Evolutionary conservation across 169 alveolate genomes (phyloP).

Genomic region (Eimeria tenella): DNA sequence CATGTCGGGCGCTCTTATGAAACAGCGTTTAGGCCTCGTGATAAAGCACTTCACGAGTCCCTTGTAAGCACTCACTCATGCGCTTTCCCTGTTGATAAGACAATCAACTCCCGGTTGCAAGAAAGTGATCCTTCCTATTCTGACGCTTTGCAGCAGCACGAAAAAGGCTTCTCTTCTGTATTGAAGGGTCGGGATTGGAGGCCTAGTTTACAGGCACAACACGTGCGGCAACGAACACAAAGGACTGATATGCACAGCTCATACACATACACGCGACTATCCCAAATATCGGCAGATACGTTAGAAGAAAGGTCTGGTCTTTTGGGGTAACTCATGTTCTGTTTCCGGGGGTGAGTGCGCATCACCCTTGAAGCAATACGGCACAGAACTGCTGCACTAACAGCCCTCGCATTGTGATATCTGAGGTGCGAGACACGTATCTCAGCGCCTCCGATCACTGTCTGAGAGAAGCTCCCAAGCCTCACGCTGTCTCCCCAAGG

Average conservation of each 20-base stretch:
- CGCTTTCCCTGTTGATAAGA: neutral
- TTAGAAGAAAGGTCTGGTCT: too few relatives aligned
- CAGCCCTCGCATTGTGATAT: slow-evolving; percentile 1
- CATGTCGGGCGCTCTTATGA: too few relatives aligned
- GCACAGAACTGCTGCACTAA: slow-evolving; percentile 1
- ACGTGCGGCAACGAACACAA: too few relatives aligned
- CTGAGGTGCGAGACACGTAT: neutral
- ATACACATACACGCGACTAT: neutral
- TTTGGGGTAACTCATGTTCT: too few relatives aligned
- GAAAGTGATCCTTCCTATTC: neutral
- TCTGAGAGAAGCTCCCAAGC: slow-evolving; percentile 15
- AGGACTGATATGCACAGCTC: too few relatives aligned
- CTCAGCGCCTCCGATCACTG: slow-evolving; percentile 11
- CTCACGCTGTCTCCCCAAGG: neutral
- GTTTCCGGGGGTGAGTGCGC: neutral
- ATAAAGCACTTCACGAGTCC: slow-evolving; percentile 23
- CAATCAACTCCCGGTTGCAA: neutral
- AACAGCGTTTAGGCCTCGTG: too few relatives aligned
- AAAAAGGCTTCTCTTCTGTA: neutral
- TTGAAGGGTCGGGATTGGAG: neutral
- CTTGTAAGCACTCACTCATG: slow-evolving; percentile 13
- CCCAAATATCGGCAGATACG: neutral
- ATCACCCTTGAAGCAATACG: slow-evolving; percentile 1
- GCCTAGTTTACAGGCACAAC: too few relatives aligned
- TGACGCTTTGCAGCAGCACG: neutral